Evolutionary conservation across 768 basidiomycete genomes (phyloP), one percentile per base, ranked within the genome.

Genomic region (Lactifluus echinatus): DNA sequence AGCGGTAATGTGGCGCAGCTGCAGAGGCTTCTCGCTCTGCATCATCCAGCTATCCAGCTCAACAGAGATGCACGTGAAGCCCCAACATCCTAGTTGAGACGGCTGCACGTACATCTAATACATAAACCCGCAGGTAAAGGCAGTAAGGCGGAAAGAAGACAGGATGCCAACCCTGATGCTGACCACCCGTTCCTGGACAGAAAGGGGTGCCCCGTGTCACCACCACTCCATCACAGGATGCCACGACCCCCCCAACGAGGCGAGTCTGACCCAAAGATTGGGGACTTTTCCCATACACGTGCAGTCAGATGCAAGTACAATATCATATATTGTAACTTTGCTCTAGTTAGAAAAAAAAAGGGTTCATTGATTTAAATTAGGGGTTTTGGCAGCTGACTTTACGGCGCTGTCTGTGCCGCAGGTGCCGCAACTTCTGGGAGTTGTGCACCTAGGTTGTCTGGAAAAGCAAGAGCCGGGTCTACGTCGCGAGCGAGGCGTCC

Each of bases 401-500:
- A 59, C 28, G 55, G 34, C 8, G 36, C 3, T 10, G 54, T 36
- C 47, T 37, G 57, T 17, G 50, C 23, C 26, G 59, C 31, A 8
- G 63, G 63, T 1, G 52, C 68, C n/a, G 69, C 68, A 3, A 72
- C 65, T 64, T 78, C 77, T 34, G 73, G 69, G 57, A 79, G 62
- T 53, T 72, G 66, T 21, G 66, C 75, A 14, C 89, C 90, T 46
- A 92, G 67, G 65, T 86, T 88, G 65, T 93, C 89, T 8, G 89
- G 80, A 7, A 85, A 60, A 15, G 88, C 87, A 40, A 90, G 73
- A 8, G 74, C 76, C n/a, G 82, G 79, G 63, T 89, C 81, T n/a
- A 80, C 74, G 51, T 85, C 77, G 53, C 77, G 83, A 56, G 78
- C 78, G 62, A 94, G 72, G 56, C 79, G 76, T 19, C 94, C 94